These are phyloP conservation scores for Pythium brachiatum DNA, from an alignment of 352 stramenopile genomes.

Conservation along the genomic window DNA sequence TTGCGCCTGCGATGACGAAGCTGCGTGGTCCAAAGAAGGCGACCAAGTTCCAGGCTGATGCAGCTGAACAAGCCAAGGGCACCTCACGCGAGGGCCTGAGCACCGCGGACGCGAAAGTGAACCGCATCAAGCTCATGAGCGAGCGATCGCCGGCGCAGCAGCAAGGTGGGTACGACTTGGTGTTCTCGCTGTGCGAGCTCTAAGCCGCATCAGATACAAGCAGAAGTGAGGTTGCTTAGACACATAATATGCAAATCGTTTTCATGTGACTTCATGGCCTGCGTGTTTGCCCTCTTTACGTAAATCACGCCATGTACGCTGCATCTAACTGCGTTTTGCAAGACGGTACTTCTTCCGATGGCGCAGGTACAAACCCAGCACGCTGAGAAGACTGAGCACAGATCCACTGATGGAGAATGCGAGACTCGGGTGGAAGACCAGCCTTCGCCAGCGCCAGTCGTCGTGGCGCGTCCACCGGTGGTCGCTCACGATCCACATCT, in stretches of 20 bases:
- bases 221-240: no score
- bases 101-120: slow-evolving; percentile 5
- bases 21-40: slow-evolving; percentile 19
- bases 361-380: not conserved
- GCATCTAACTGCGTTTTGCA: slow-evolving; percentile 2
- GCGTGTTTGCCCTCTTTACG: no score
- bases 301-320: no score
- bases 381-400: not conserved
- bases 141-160: not conserved
- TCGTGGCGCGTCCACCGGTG: slow-evolving; percentile 27
- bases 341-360: not conserved
- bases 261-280: no score
- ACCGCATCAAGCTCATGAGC: not conserved
- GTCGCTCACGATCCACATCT: slow-evolving; percentile 32
- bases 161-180: slow-evolving; percentile 1
- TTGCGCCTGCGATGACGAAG: slow-evolving; percentile 7
- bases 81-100: slow-evolving; percentile 5
- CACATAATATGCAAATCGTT: no score
- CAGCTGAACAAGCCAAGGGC: not conserved
- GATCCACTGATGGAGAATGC: not conserved
- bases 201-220: not conserved
- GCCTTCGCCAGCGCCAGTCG: slow-evolving; percentile 17
- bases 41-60: slow-evolving; percentile 20
- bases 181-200: slow-evolving; percentile 20
- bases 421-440: slow-evolving; percentile 15